Base-by-base conservation (phyloP, 2,329 filamentous ascomycete genomes). In the Scopulariopsis brevicaulis region DNA sequence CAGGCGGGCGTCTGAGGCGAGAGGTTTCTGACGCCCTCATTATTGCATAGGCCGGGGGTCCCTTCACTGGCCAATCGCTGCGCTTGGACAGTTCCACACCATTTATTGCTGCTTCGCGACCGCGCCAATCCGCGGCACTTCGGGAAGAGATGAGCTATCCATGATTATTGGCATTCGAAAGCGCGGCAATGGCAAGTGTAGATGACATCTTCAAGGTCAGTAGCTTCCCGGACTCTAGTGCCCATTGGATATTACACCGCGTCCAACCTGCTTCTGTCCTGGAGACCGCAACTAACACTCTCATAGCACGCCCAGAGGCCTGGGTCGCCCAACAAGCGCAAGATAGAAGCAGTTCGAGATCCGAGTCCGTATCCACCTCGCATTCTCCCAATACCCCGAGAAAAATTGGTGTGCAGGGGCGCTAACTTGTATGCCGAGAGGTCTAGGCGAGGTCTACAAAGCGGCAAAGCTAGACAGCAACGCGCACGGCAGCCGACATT, bases 381-480 rank as follows among this genome's bases (percentile, higher is more conserved):
- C 15, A 22, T 22, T 22, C 15, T 15, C 4, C 43, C 15, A 8
- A 4, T n/a, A 20, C 15, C n/a, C 14, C 15, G 18, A 18, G n/a
- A 10, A 18, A 20, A 2, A 3, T 18, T 48, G 15, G 14, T 22
- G n/a, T 3, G n/a, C 20, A n/a, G n/a, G 37, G 43, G 15, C 50
- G 25, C 54, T 56, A 8, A 1, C 52, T 37, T 34, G 24, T 34
- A 3, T 20, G 15, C 37, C n/a, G 7, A 28, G 10, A 50, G 11
- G 5, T 56, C 1, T 59, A 85, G 83, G 78, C 64, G 75, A 86
- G 62, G 73, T 85, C 58, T 86, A 86, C 73, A 87, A 87, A 68
- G 78, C 82, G 5, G 79, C 77, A 50, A 84, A 82, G 60, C 65
- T 80, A 46, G 71, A 72, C 58, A 65, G 72, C 56, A 77, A 77